A percentile compares a stretch with the other conserved stretches of the same genome.
Evolutionary conservation across 1,284 basidiomycete genomes (phyloP).

Genomic region (Boletus semigastroideus): DNA sequence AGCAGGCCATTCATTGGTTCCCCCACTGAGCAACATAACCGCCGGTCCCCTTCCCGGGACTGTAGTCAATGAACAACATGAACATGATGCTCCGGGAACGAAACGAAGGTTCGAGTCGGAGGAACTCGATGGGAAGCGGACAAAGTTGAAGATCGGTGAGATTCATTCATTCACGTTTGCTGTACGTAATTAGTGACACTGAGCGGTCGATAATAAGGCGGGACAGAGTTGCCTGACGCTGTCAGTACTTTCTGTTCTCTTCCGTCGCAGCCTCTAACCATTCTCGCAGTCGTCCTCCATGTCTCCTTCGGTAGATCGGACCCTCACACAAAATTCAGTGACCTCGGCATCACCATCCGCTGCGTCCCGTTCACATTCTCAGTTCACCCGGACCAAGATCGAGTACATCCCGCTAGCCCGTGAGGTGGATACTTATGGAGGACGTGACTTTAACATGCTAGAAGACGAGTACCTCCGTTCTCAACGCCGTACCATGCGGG

Average conservation of each 20-base stretch:
- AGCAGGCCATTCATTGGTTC: slow-evolving; percentile 20
- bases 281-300: slow-evolving; percentile 19
- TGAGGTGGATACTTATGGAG: slow-evolving; percentile 78
- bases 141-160: slow-evolving; percentile 66
- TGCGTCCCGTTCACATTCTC: slow-evolving; percentile 40
- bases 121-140: slow-evolving; percentile 64
- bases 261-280: slow-evolving; percentile 16
- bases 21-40: slow-evolving; percentile 11
- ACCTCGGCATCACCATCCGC: slow-evolving; percentile 14
- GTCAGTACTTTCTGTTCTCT: slow-evolving; percentile 23
- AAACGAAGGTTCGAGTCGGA: slow-evolving; percentile 72
- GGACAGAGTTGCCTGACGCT: slow-evolving; percentile 44
- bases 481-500: slow-evolving; percentile 59
- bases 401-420: slow-evolving; percentile 87
- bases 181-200: slow-evolving; percentile 32
- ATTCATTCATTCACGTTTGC: slow-evolving; percentile 13
- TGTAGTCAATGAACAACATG: slow-evolving; percentile 23
- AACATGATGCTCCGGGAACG: slow-evolving; percentile 52
- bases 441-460: slow-evolving; percentile 77
- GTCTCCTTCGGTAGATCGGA: slow-evolving; percentile 22
- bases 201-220: slow-evolving; percentile 30
- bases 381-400: slow-evolving; percentile 74
- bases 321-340: slow-evolving; percentile 16
- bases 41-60: slow-evolving; percentile 10
- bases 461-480: slow-evolving; percentile 61